Percentiles rank a stretch among this genome's conserved stretches.
Conservation (phyloP, 1,139 yeast genomes). For the Yamadazyma jaroonii region DNA sequence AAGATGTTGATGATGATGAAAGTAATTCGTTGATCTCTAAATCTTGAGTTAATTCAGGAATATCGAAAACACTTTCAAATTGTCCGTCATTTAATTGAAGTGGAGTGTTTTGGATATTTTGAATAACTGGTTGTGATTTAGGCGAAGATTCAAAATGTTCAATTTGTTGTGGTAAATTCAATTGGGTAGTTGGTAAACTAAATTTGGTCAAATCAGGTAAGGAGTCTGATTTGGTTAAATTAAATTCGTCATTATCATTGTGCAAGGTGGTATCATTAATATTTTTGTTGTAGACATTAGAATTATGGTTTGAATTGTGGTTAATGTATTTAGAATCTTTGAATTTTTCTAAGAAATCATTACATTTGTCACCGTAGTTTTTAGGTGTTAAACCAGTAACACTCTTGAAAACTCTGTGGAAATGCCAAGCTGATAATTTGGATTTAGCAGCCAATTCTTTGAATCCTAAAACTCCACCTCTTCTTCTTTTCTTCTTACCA, state of each 20-base stretch:
- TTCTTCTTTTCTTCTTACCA: slow-evolving; percentile 54
- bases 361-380: slow-evolving; percentile 85
- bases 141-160: background rate
- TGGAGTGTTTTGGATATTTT: slow-evolving; percentile 1
- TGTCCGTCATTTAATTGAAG: background rate
- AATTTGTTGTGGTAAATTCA: slow-evolving; percentile 3
- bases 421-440: slow-evolving; percentile 89
- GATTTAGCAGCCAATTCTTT: slow-evolving; percentile 86
- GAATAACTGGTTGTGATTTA: slow-evolving; percentile 1
- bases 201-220: slow-evolving; percentile 27
- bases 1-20: slow-evolving; percentile 3
- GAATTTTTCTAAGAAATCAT: slow-evolving; percentile 56
- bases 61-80: background rate
- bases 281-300: background rate
- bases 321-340: slow-evolving; percentile 20
- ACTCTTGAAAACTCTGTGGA: slow-evolving; percentile 82
- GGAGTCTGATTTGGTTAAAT: slow-evolving; percentile 22
- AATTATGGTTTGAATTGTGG: slow-evolving; percentile 3
- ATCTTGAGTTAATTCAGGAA: slow-evolving; percentile 2
- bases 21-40: slow-evolving; percentile 1
- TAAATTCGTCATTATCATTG: slow-evolving; percentile 3
- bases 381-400: slow-evolving; percentile 87
- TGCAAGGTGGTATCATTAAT: background rate
- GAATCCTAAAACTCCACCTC: slow-evolving; percentile 88
- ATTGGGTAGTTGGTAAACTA: slow-evolving; percentile 7